A percentile compares a stretch with the other conserved stretches of the same genome.
phyloP scores from a whole-genome alignment of 2,329 filamentous ascomycete species.

The Lachnellula willkommii region DNA sequence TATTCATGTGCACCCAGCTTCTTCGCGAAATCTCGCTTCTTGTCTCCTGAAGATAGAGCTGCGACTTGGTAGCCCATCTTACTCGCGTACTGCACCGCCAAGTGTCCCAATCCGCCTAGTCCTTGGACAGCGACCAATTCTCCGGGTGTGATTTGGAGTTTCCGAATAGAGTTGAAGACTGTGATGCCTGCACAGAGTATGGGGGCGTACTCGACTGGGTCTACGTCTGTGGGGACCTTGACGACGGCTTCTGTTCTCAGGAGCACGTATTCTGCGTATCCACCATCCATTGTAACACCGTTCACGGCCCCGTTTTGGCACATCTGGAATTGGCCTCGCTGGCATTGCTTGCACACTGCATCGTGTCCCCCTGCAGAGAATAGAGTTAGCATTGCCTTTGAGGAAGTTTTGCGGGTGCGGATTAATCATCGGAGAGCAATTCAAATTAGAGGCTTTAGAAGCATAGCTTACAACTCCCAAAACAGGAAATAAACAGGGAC shows the following conservation, averaged over 20 bases:
- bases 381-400: too few species aligned
- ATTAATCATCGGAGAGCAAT: background rate
- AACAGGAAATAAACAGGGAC: background rate
- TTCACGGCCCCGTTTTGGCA: conserved; percentile 60
- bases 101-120: conserved; percentile 69
- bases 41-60: conserved; percentile 60
- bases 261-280: conserved; percentile 60
- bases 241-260: conserved; percentile 57
- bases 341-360: conserved; percentile 56
- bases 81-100: conserved; percentile 69
- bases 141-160: conserved; percentile 48
- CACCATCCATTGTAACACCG: conserved; percentile 61
- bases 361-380: conserved; percentile 37
- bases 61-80: conserved; percentile 72
- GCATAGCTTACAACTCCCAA: background rate
- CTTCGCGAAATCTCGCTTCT: conserved; percentile 63
- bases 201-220: conserved; percentile 50
- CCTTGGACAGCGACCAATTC: conserved; percentile 58
- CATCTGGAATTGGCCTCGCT: conserved; percentile 60
- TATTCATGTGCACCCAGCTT: conserved; percentile 57
- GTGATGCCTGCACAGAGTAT: conserved; percentile 62
- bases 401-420: too few species aligned
- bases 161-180: conserved; percentile 55
- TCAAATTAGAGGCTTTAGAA: background rate
- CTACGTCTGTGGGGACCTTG: conserved; percentile 46